Base-by-base conservation (phyloP, 176 grass and related monocot species). In the Secale cereale region DNA sequence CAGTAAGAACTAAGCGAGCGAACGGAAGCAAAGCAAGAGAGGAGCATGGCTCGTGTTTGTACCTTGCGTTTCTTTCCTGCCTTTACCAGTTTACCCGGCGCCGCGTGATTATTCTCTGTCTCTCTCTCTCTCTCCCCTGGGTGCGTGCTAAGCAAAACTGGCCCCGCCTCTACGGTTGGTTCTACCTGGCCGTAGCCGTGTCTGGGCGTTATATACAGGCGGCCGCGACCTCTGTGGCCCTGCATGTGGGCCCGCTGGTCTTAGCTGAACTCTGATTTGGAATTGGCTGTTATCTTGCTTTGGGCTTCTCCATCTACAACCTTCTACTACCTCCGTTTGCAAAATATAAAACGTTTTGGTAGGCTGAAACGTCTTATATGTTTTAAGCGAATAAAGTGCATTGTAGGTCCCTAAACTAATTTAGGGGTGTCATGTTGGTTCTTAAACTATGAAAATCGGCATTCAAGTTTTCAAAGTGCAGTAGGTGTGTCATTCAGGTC, bases 171-270 rank as follows among this genome's bases (percentile, higher is more conserved):
- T 63, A 68, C 70, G 43, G 27, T 54, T 54, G 26, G 27, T 64
- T 86, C 65, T 80, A 67, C 69, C 69, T 56, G 36, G 56, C 32
- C 59, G 78, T 66, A 41, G 17, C 22, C 70, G 32, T 85, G 22
- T 81, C 22, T 63, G 57, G 78, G 70, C 29, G 33, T 68, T 65
- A 83, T 65, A 68, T 78, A n/a, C 35, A 46, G 46, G 33, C 64
- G 33, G 20, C 54, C 54, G 7, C 22, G 54, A 57, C 6, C 19
- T 57, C 19, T n/a, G 54, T 9, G 54, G 54, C 54, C 0, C 54
- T 64, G 82, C 70, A 33, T 52, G 73, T 35, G 83, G 72, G 61
- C 22, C 83, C 60, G 41, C 3, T 6, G 19, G 28, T 31, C 41
- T 48, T 62, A 14, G 29, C 64, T 36, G 27, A 8, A 6, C 48